phyloP scores from a whole-genome alignment of 2,329 filamentous ascomycete genomes.

The Decorospora gaudefroyi region DNA sequence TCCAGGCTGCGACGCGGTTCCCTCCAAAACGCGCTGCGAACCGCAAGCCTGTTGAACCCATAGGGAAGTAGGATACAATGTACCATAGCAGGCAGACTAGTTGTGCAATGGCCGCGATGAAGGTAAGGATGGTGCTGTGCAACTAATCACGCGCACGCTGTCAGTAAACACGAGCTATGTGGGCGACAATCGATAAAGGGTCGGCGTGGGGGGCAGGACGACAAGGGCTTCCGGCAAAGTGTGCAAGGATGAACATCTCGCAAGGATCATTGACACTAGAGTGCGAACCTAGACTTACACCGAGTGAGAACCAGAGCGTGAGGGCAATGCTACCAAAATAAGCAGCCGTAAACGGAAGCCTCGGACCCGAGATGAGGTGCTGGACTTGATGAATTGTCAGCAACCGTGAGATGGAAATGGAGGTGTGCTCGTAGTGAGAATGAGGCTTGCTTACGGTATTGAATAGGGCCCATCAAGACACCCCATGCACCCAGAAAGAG shows the following conservation, averaged over 20 bases:
- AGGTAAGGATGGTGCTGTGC: slow-evolving; percentile 79
- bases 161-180: slow-evolving; percentile 41
- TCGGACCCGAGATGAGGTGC: slow-evolving; percentile 81
- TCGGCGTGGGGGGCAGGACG: slow-evolving; percentile 26
- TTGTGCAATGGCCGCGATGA: slow-evolving; percentile 82
- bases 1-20: slow-evolving; percentile 83
- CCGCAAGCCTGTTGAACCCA: slow-evolving; percentile 87
- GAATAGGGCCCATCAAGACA: slow-evolving; percentile 86
- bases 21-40: slow-evolving; percentile 86
- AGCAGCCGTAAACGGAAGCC: slow-evolving; percentile 88
- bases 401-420: slow-evolving; percentile 11
- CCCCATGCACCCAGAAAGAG: slow-evolving; percentile 93
- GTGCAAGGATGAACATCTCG: slow-evolving; percentile 29
- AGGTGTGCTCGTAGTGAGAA: slow-evolving; percentile 17
- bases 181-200: slow-evolving; percentile 40
- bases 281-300: slow-evolving; percentile 65
- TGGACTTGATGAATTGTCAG: slow-evolving; percentile 55
- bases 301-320: slow-evolving; percentile 89
- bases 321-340: slow-evolving; percentile 93
- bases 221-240: slow-evolving; percentile 33
- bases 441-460: slow-evolving; percentile 61
- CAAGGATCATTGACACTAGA: slow-evolving; percentile 18
- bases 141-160: slow-evolving; percentile 55
- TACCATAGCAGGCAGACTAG: slow-evolving; percentile 87
- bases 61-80: slow-evolving; percentile 94